Conservation (phyloP, 768 basidiomycete species). For the Russula emetica region DNA sequence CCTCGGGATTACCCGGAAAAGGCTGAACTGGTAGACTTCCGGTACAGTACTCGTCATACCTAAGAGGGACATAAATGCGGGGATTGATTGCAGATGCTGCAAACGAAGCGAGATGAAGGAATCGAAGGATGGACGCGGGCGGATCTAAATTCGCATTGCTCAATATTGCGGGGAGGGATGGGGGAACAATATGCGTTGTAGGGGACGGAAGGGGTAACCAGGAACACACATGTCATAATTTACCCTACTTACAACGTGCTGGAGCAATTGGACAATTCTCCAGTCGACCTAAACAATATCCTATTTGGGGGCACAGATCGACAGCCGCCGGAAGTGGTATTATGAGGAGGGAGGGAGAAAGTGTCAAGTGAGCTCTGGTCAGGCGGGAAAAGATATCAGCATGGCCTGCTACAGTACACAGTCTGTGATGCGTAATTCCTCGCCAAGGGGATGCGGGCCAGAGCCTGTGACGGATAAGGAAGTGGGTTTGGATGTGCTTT, state of each 20-base stretch:
- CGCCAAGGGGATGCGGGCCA: background rate
- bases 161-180: background rate
- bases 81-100: background rate
- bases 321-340: constrained; percentile 4
- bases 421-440: background rate
- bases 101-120: background rate
- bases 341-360: background rate
- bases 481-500: background rate
- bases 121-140: background rate
- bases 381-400: constrained; percentile 2
- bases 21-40: background rate
- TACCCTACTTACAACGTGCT: too few relatives aligned
- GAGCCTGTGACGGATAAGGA: background rate
- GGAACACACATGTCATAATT: background rate
- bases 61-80: background rate
- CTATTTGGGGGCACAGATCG: constrained; percentile 8
- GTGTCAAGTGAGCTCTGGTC: background rate
- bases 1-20: constrained; percentile 7
- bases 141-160: constrained; percentile 3
- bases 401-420: background rate
- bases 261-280: background rate
- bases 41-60: background rate
- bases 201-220: background rate
- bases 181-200: background rate
- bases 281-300: constrained; percentile 12